Conservation (phyloP, 371 early-diverging fungal genomes). For the Mortierella sp. region DNA sequence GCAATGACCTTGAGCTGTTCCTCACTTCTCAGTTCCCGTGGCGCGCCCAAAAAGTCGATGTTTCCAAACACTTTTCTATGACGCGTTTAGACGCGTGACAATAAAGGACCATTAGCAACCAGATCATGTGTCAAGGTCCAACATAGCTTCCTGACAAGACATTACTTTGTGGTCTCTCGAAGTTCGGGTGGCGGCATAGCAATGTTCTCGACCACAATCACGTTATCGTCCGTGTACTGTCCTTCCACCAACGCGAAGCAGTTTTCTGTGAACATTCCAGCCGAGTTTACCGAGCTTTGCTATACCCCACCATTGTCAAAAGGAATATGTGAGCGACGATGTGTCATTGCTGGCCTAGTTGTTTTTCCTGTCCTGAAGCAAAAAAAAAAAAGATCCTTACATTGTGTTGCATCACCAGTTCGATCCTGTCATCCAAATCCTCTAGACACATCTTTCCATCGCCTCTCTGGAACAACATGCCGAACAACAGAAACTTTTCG, state of each 20-base stretch:
- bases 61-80: conserved; percentile 59
- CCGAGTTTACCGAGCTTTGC: conserved; percentile 62
- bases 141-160: too few relatives aligned
- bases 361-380: too few relatives aligned
- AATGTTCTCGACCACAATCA: conserved; percentile 75
- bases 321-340: too few relatives aligned
- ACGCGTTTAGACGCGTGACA: not conserved
- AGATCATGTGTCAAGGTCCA: too few relatives aligned
- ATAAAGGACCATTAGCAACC: not conserved
- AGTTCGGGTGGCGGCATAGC: conserved; percentile 83
- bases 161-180: conserved; percentile 70
- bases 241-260: conserved; percentile 90
- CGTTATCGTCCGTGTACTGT: conserved; percentile 72
- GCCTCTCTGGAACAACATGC: conserved; percentile 88
- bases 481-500: conserved; percentile 81
- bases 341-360: too few relatives aligned
- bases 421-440: conserved; percentile 81
- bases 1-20: conserved; percentile 48
- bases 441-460: conserved; percentile 88
- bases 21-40: conserved; percentile 60
- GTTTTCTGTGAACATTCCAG: conserved; percentile 85
- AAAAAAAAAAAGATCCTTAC: too few relatives aligned
- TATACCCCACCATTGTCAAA: too few relatives aligned
- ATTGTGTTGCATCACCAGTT: conserved; percentile 61
- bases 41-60: conserved; percentile 69